Conservation (phyloP, 257 asterid species). For the Penstemon davidsonii region DNA sequence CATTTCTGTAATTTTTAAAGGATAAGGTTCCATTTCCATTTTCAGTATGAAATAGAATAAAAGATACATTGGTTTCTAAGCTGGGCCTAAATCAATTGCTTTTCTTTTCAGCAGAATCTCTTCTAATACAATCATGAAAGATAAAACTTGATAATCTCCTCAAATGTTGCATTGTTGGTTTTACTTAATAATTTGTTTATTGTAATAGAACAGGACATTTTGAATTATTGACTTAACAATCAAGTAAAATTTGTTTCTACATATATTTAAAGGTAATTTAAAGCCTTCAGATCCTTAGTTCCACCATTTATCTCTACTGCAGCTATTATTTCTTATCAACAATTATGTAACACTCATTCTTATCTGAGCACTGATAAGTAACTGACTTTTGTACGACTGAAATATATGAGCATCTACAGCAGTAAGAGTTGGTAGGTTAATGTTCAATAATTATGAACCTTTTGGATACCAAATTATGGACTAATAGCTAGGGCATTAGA, state of each 20-base stretch:
- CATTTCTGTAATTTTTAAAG: too few relatives aligned
- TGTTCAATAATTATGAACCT: not conserved
- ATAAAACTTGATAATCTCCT: not conserved
- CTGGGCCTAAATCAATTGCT: too few relatives aligned
- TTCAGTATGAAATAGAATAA: too few relatives aligned
- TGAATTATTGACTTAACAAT: not conserved
- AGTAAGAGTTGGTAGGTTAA: not conserved
- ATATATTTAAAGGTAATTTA: not conserved
- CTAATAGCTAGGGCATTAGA: not conserved
- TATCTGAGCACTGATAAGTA: not conserved
- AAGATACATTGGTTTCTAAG: too few relatives aligned
- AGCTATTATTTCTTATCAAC: not conserved
- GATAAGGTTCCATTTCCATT: too few relatives aligned
- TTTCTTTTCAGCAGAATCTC: not conserved
- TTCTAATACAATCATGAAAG: not conserved
- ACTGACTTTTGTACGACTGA: not conserved
- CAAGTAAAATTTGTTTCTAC: constrained; percentile 2
- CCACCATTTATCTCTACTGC: not conserved
- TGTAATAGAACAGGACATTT: not conserved
- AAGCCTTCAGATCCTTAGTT: not conserved
- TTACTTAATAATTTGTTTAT: not conserved
- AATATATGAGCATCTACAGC: not conserved
- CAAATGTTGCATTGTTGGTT: not conserved
- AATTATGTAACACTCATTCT: not conserved
- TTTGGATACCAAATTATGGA: not conserved